These are phyloP conservation scores for Pichia deserticola DNA, from an alignment of 805 yeast genomes.

Conservation along the genomic window DNA sequence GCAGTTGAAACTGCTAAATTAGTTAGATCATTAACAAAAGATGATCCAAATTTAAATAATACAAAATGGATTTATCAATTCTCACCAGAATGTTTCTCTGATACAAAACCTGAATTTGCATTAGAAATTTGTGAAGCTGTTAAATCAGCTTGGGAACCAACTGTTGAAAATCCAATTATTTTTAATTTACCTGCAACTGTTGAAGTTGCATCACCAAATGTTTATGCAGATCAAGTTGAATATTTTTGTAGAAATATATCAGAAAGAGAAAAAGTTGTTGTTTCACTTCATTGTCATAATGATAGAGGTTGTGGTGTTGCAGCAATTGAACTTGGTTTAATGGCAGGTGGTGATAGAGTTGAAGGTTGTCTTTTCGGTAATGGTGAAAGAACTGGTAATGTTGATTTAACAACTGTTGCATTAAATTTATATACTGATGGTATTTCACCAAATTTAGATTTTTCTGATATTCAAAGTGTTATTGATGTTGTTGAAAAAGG, in stretches of 20 bases:
- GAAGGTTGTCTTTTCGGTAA: slow-evolving; percentile 80
- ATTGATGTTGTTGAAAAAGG: slow-evolving; percentile 68
- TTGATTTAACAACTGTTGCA: slow-evolving; percentile 68
- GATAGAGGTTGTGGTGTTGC: slow-evolving; percentile 84
- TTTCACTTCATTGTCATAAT: slow-evolving; percentile 70
- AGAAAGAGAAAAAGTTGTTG: slow-evolving; percentile 63
- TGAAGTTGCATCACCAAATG: slow-evolving; percentile 68
- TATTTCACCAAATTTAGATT: slow-evolving; percentile 62
- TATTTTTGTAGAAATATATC: slow-evolving; percentile 60
- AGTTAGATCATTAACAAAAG: slow-evolving; percentile 64
- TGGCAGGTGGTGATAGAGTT: slow-evolving; percentile 83
- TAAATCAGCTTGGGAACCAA: slow-evolving; percentile 71
- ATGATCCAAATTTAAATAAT: slow-evolving; percentile 55
- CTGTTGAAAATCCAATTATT: slow-evolving; percentile 65
- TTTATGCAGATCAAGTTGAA: slow-evolving; percentile 76
- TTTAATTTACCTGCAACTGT: slow-evolving; percentile 79
- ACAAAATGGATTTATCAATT: slow-evolving; percentile 69
- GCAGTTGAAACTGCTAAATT: slow-evolving; percentile 67
- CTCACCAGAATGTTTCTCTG: slow-evolving; percentile 73
- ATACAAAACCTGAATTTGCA: slow-evolving; percentile 67
- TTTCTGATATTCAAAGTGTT: slow-evolving; percentile 58
- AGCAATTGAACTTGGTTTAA: slow-evolving; percentile 65
- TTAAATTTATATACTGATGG: slow-evolving; percentile 76
- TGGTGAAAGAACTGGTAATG: slow-evolving; percentile 84
- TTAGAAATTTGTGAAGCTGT: slow-evolving; percentile 76